These are phyloP conservation scores for Tricholoma furcatifolium DNA, from an alignment of 768 basidiomycete species.

Conservation along the genomic window DNA sequence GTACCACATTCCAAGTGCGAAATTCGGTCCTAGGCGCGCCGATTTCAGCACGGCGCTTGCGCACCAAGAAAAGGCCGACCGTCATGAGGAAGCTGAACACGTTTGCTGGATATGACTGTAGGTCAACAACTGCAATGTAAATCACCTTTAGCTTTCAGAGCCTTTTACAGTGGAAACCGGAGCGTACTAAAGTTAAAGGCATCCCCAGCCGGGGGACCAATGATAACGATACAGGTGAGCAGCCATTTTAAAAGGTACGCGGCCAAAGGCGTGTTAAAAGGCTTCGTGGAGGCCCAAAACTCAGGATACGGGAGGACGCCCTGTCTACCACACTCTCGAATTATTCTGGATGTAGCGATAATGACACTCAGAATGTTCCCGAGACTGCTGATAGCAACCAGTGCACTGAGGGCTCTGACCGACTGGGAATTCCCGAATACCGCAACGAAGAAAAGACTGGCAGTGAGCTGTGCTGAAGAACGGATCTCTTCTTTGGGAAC, in stretches of 20 bases:
- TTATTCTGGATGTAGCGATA: constrained; percentile 35
- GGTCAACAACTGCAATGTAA: constrained; percentile 28
- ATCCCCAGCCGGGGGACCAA: constrained; percentile 42
- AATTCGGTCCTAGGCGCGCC: constrained; percentile 33
- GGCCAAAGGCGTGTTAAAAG: constrained; percentile 50
- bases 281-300: constrained; percentile 49
- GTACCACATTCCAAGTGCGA: constrained; percentile 35
- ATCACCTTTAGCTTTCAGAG: neutral
- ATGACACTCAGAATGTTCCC: constrained; percentile 34
- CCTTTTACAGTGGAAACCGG: neutral
- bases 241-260: constrained; percentile 46
- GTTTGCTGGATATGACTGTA: constrained; percentile 39
- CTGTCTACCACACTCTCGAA: constrained; percentile 48
- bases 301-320: constrained; percentile 52
- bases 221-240: constrained; percentile 46
- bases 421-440: constrained; percentile 42
- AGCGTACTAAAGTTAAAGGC: constrained; percentile 42
- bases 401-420: constrained; percentile 34
- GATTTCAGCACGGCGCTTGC: constrained; percentile 28
- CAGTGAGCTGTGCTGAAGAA: constrained; percentile 42
- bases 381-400: constrained; percentile 38
- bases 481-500: constrained; percentile 45
- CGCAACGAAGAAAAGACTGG: constrained; percentile 47
- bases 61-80: constrained; percentile 33
- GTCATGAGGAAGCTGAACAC: constrained; percentile 34